Conservation (phyloP, 2,329 filamentous ascomycete species). For the Lachnellula cervina region DNA sequence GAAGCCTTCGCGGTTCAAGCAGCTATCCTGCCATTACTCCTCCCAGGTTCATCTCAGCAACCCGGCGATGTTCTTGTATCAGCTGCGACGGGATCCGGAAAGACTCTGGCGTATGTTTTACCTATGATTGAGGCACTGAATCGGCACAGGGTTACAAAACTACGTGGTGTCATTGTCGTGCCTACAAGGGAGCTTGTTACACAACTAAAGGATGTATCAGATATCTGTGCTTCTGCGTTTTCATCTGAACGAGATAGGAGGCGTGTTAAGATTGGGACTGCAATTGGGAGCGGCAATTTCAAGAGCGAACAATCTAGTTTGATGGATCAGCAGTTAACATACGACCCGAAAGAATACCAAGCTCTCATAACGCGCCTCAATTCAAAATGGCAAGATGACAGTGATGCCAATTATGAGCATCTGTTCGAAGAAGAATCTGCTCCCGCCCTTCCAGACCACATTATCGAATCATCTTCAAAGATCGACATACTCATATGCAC, state of each 20-base stretch:
- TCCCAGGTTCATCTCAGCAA: slow-evolving; percentile 57
- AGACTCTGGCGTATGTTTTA: slow-evolving; percentile 86
- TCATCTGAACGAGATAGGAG: slow-evolving; percentile 49
- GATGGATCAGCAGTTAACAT: slow-evolving; percentile 60
- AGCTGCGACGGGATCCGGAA: slow-evolving; percentile 91
- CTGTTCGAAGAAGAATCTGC: slow-evolving; percentile 30
- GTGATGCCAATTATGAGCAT: slow-evolving; percentile 36
- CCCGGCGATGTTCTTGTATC: slow-evolving; percentile 82
- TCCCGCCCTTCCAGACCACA: slow-evolving; percentile 52
- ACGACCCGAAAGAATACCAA: slow-evolving; percentile 59
- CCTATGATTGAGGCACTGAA: slow-evolving; percentile 77
- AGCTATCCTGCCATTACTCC: slow-evolving; percentile 71
- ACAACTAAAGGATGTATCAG: slow-evolving; percentile 75
- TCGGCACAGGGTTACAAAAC: slow-evolving; percentile 54
- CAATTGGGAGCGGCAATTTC: slow-evolving; percentile 75
- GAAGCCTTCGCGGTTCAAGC: slow-evolving; percentile 77
- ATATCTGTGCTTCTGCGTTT: slow-evolving; percentile 64
- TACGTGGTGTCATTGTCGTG: slow-evolving; percentile 79
- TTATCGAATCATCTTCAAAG: slow-evolving; percentile 62
- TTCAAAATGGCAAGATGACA: slow-evolving; percentile 42
- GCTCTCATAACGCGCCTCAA: slow-evolving; percentile 36
- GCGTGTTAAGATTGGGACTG: slow-evolving; percentile 72
- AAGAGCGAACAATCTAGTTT: slow-evolving; percentile 57
- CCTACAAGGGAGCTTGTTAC: slow-evolving; percentile 87
- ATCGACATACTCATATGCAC: slow-evolving; percentile 89